Evolutionary conservation across 257 asterid genomes (phyloP).

Genomic region (Euphrasia confusa): DNA sequence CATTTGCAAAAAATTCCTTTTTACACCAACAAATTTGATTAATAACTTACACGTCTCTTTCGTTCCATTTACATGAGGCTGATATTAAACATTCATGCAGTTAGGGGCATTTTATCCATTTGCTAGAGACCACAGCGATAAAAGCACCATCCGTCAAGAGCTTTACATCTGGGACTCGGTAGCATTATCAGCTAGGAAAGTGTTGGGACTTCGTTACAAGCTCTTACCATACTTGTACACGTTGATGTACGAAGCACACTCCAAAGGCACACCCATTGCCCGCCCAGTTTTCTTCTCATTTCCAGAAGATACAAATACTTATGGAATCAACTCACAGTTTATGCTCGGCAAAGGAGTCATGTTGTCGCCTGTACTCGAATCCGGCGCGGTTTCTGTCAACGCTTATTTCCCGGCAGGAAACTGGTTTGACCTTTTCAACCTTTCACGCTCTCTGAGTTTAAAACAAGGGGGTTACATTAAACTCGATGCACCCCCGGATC

Average conservation of each 20-base stretch:
- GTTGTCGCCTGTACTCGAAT: slow-evolving; percentile 49
- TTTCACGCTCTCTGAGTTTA: slow-evolving; percentile 31
- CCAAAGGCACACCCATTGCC: slow-evolving; percentile 53
- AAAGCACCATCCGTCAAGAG: slow-evolving; percentile 38
- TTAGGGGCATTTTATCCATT: slow-evolving; percentile 70
- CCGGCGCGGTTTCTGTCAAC: slow-evolving; percentile 38
- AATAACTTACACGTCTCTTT: neutral
- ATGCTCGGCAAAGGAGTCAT: slow-evolving; percentile 50
- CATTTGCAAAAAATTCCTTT: too few relatives aligned
- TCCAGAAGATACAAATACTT: slow-evolving; percentile 40
- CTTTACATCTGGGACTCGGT: slow-evolving; percentile 60
- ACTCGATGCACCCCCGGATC: slow-evolving; percentile 51
- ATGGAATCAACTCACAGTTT: slow-evolving; percentile 46
- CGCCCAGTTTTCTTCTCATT: slow-evolving; percentile 68
- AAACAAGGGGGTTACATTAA: slow-evolving; percentile 26
- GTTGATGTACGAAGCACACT: slow-evolving; percentile 52
- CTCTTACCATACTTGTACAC: slow-evolving; percentile 59
- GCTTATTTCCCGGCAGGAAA: slow-evolving; percentile 60
- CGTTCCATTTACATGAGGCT: neutral
- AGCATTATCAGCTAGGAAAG: slow-evolving; percentile 50
- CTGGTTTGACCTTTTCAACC: slow-evolving; percentile 60
- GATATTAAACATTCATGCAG: slow-evolving; percentile 24
- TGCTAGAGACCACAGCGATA: slow-evolving; percentile 51
- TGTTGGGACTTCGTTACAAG: slow-evolving; percentile 49
- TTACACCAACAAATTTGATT: too few relatives aligned